A percentile compares a stretch with the other conserved stretches of the same genome.
phyloP scores from a whole-genome alignment of 495 filamentous ascomycete genomes.

The Diplogelasinospora grovesii region DNA sequence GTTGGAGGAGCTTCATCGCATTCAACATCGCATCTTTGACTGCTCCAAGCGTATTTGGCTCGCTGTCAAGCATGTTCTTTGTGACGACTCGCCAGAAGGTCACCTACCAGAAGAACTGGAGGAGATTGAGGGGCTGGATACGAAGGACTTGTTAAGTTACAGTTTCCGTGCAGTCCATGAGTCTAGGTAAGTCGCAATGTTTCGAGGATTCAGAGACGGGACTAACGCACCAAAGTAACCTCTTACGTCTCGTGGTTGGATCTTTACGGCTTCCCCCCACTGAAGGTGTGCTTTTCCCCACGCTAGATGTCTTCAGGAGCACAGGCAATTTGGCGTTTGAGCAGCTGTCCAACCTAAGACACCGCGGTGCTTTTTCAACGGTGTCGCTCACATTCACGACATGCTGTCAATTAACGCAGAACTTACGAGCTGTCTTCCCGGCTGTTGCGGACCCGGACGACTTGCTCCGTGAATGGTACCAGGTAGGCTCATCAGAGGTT shows the following conservation, averaged over 20 bases:
- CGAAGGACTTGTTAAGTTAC: slow-evolving; percentile 86
- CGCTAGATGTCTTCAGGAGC: slow-evolving; percentile 37
- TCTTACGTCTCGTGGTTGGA: slow-evolving; percentile 50
- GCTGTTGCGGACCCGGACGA: slow-evolving; percentile 25
- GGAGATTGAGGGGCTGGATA: slow-evolving; percentile 57
- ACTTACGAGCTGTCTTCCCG: slow-evolving; percentile 28
- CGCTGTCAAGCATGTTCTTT: slow-evolving; percentile 67
- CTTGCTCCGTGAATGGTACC: slow-evolving; percentile 59
- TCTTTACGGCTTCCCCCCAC: slow-evolving; percentile 30
- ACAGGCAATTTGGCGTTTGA: slow-evolving; percentile 69
- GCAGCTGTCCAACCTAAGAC: slow-evolving; percentile 75
- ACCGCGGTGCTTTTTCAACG: slow-evolving; percentile 89
- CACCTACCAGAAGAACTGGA: slow-evolving; percentile 69
- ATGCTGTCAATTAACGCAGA: slow-evolving; percentile 58
- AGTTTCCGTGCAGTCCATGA: slow-evolving; percentile 90
- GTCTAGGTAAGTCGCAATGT: slow-evolving; percentile 56
- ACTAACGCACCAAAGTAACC: slow-evolving; percentile 35
- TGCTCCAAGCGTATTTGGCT: slow-evolving; percentile 64
- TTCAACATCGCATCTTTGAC: slow-evolving; percentile 50
- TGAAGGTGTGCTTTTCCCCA: slow-evolving; percentile 29
- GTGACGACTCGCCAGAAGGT: slow-evolving; percentile 87
- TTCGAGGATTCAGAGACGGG: slow-evolving; percentile 12
- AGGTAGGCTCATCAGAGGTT: slow-evolving; percentile 40
- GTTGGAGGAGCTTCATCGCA: slow-evolving; percentile 32
- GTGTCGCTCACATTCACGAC: slow-evolving; percentile 80